Base-by-base conservation (phyloP, 352 stramenopile species). In the Phytophthora syringae region DNA sequence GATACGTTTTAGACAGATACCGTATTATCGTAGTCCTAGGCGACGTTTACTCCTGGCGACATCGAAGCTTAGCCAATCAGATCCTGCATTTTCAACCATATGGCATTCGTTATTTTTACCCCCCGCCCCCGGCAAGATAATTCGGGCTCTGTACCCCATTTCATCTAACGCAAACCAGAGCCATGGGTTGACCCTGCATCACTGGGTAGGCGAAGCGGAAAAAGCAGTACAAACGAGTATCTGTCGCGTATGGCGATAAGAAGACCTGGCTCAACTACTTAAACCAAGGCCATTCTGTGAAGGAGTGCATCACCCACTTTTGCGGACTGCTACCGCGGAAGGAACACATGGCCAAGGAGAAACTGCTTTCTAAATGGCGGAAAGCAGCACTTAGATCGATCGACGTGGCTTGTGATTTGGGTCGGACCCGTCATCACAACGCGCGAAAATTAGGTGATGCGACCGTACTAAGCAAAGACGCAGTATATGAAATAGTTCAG, bases 301-400 rank as follows among this genome's bases (percentile, higher is more conserved):
- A 52, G 12, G n/a, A 61, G 11, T 51, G 25, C 18, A 52, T 60
- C 7, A 27, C 3, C 18, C 27, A 51, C 18, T 60, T 60, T 12
- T 52, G 40, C 12, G 39, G 27, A 6, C 12, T 36, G 2, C 11
- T 60, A 9, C 20, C 52, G 12, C 12, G 40, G n/a, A 60, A 51
- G n/a, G 27, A 60, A 10, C 40, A 60, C 21, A n/a, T 24, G 1
- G 37, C 40, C 1, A 60, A 60, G 40, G 40, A 42, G 28, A 60
- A 60, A 20, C 15, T 45, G 53, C n/a, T 61, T 5, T 37, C 40
- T 10, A 61, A 54, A 13, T 61, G 53, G 27, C 36, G n/a, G 16
- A 52, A 52, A 12, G 21, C 20, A 30, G 40, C 13, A 7, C n/a
- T n/a, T n/a, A 4, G 5, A 9, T 28, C 3, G 25, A 61, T 61